These are phyloP conservation scores for Auricularia cornea DNA, from an alignment of 768 basidiomycete genomes.

Conservation along the genomic window DNA sequence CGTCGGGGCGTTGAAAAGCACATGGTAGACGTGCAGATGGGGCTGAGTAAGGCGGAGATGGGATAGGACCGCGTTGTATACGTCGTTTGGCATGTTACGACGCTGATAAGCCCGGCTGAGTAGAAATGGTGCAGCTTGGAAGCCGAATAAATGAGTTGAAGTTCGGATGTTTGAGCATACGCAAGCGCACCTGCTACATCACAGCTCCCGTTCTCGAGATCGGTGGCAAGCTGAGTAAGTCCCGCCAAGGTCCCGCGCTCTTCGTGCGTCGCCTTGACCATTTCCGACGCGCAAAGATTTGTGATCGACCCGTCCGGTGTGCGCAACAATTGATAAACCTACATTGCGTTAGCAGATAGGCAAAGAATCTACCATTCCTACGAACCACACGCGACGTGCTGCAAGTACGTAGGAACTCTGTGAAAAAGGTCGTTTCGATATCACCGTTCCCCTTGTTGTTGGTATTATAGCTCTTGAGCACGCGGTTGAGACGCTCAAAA, in stretches of 20 bases:
- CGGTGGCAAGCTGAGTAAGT: background rate
- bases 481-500: slow-evolving; percentile 1
- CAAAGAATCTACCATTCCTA: no score
- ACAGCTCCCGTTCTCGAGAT: background rate
- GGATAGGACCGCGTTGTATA: background rate
- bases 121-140: background rate
- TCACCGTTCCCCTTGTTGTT: slow-evolving; percentile 1
- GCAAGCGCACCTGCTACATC: no score
- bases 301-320: background rate
- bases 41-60: background rate
- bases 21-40: background rate
- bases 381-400: background rate
- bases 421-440: background rate
- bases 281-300: background rate
- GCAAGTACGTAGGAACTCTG: background rate
- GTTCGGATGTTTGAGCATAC: no score
- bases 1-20: background rate
- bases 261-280: background rate
- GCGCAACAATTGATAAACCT: background rate
- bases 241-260: background rate
- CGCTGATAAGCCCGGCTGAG: background rate
- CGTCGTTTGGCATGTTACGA: background rate
- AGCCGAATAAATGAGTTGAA: no score
- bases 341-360: background rate
- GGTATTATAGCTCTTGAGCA: background rate